Percentiles rank a stretch among this genome's conserved stretches.
phyloP scores from a whole-genome alignment of 371 early-diverging fungal genomes.

The Catenaria anguillulae region DNA sequence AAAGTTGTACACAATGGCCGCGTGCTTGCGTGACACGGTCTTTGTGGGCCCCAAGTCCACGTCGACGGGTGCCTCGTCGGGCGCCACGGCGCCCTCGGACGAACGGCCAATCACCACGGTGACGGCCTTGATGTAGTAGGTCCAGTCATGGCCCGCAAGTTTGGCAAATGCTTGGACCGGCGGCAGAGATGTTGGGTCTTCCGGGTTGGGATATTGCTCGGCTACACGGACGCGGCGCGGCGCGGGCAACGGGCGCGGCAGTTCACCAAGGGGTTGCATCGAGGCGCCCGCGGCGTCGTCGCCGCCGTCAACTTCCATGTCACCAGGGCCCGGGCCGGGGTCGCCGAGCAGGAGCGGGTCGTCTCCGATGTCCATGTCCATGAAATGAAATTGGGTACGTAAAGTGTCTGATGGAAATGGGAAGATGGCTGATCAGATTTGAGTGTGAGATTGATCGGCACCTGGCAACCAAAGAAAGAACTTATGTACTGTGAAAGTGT shows the following conservation, averaged over 20 bases:
- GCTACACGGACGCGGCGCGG: not conserved
- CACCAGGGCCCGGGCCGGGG: no score
- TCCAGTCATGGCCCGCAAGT: conserved; percentile 63
- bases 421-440: no score
- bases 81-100: conserved; percentile 27
- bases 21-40: conserved; percentile 68
- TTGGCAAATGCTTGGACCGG: conserved; percentile 81
- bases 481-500: no score
- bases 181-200: conserved; percentile 7
- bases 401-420: no score
- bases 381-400: no score
- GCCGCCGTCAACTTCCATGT: no score
- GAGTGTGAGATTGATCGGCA: no score
- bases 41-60: conserved; percentile 66
- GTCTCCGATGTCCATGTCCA: no score
- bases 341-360: no score
- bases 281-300: no score
- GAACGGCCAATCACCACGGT: conserved; percentile 56
- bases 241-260: not conserved
- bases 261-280: no score
- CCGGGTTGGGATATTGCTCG: not conserved
- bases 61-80: conserved; percentile 42
- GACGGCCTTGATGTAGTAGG: conserved; percentile 63
- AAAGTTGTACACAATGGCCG: conserved; percentile 73
- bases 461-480: no score